phyloP scores from a whole-genome alignment of 2,329 filamentous ascomycete species.

The Aspergillus jensenii region DNA sequence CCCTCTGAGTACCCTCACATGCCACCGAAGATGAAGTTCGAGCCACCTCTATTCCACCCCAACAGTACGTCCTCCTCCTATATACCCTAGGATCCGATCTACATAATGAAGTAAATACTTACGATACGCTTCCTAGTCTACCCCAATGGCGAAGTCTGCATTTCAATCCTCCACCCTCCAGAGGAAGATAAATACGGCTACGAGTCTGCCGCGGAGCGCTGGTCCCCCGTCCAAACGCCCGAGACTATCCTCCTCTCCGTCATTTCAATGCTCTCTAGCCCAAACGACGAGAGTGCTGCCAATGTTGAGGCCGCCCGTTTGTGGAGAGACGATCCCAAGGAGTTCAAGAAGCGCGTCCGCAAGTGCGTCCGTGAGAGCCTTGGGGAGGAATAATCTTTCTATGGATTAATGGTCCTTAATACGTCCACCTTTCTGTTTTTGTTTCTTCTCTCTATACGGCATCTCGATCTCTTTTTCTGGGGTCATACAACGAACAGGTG shows the following conservation, averaged over 20 bases:
- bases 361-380: conserved; percentile 78
- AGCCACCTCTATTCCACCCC: conserved; percentile 85
- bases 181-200: conserved; percentile 95
- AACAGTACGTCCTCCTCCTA: conserved; percentile 61
- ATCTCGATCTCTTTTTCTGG: not conserved
- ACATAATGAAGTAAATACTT: not conserved
- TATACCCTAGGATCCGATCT: not conserved
- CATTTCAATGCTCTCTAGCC: conserved; percentile 86
- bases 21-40: conserved; percentile 86
- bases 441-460: not conserved
- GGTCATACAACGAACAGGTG: not conserved
- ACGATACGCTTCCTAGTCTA: conserved; percentile 60
- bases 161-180: conserved; percentile 93
- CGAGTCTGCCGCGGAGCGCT: conserved; percentile 84
- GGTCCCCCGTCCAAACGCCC: conserved; percentile 91
- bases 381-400: conserved; percentile 61
- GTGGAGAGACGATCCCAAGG: conserved; percentile 75
- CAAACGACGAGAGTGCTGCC: conserved; percentile 93
- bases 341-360: conserved; percentile 77
- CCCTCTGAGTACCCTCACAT: conserved; percentile 81
- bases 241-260: conserved; percentile 92
- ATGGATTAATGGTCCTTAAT: no score
- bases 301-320: conserved; percentile 91
- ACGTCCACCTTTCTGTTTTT: not conserved
- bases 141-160: conserved; percentile 82